Percentiles rank a stretch among this genome's conserved stretches.
Evolutionary conservation across 768 basidiomycete genomes (phyloP).

Genomic region (Tubosaeta brunneosetosa): DNA sequence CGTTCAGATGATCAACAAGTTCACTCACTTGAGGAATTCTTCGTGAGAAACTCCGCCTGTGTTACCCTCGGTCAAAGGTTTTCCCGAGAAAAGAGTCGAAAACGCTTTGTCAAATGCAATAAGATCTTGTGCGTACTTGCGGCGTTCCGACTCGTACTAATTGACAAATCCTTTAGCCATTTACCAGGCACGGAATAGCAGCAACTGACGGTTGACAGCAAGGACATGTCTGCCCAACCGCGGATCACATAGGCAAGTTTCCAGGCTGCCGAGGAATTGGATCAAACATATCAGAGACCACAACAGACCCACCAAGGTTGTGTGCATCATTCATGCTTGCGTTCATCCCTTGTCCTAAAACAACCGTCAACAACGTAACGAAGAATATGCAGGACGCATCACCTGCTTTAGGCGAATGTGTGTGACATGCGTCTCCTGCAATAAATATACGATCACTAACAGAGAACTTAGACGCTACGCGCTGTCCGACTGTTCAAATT

Average conservation of each 20-base stretch:
- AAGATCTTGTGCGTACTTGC: conserved; percentile 50
- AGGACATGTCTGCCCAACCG: conserved; percentile 41
- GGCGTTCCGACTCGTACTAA: conserved; percentile 51
- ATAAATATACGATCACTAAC: conserved; percentile 48
- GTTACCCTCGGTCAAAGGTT: conserved; percentile 38
- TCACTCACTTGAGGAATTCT: conserved; percentile 40
- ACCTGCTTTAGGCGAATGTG: conserved; percentile 42
- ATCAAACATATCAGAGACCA: background rate
- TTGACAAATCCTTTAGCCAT: background rate
- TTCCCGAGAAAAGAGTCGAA: conserved; percentile 50
- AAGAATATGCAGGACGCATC: conserved; percentile 1
- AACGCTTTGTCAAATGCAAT: conserved; percentile 51
- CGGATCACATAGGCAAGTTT: conserved; percentile 48
- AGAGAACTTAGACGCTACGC: conserved; percentile 50
- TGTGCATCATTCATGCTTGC: conserved; percentile 52
- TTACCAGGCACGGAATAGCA: background rate
- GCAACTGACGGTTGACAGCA: conserved; percentile 42
- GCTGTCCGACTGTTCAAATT: conserved; percentile 43
- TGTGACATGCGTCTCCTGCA: conserved; percentile 52
- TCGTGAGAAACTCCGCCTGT: conserved; percentile 37
- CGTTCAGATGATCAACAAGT: background rate
- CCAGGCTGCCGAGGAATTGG: conserved; percentile 36
- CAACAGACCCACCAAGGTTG: conserved; percentile 39
- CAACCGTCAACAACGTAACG: conserved; percentile 10
- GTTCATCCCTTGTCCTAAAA: conserved; percentile 49